phyloP scores from a whole-genome alignment of 208 protist genomes.

The Leishmania tarentolae region DNA sequence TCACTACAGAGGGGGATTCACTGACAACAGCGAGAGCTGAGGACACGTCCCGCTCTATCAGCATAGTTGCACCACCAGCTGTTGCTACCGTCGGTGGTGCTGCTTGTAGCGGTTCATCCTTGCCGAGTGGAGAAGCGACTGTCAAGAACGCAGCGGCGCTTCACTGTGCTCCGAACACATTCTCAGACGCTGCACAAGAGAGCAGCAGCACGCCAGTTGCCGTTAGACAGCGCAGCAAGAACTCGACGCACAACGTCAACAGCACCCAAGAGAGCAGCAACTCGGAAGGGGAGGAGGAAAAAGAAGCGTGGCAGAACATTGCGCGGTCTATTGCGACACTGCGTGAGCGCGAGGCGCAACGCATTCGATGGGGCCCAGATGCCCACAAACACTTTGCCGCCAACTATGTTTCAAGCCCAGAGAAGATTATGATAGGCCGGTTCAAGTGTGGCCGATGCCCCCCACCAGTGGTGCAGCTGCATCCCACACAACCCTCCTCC shows the following conservation, averaged over 20 bases:
- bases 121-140: neutral
- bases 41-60: neutral
- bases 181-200: neutral
- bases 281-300: constrained; percentile 2
- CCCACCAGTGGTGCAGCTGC: constrained; percentile 4
- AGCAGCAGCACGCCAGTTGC: neutral
- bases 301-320: constrained; percentile 9
- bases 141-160: neutral
- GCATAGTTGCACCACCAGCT: neutral
- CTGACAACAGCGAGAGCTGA: neutral
- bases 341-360: constrained; percentile 25
- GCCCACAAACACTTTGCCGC: constrained; percentile 70
- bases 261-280: neutral
- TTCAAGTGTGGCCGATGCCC: constrained; percentile 17
- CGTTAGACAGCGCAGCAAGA: neutral
- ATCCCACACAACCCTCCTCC: neutral
- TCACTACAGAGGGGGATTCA: neutral
- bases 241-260: constrained; percentile 3
- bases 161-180: neutral
- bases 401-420: constrained; percentile 78
- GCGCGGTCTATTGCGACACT: constrained; percentile 30
- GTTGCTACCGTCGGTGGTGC: neutral
- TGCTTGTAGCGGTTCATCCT: neutral
- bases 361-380: constrained; percentile 66
- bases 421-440: constrained; percentile 52